Percentiles rank a stretch among this genome's conserved stretches.
phyloP scores from a whole-genome alignment of 208 protist species.

The Porcisia hertigi region DNA sequence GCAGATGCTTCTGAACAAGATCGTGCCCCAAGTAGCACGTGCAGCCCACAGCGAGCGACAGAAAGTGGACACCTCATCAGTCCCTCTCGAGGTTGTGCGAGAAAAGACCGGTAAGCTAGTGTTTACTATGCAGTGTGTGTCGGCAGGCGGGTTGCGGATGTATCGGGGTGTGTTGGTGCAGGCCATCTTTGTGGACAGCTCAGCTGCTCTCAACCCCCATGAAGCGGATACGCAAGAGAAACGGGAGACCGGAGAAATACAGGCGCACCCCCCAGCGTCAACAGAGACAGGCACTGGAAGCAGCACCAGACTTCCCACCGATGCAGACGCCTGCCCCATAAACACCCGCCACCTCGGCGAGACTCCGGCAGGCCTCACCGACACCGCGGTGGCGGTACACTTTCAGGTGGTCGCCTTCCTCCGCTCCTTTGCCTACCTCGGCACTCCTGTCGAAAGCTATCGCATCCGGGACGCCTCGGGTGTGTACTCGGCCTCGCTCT shows the following conservation, averaged over 20 bases:
- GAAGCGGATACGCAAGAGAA: background rate
- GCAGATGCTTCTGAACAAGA: constrained; percentile 77
- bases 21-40: constrained; percentile 49
- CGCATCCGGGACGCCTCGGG: constrained; percentile 75
- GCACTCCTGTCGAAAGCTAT: constrained; percentile 75
- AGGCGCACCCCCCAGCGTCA: background rate
- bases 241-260: background rate
- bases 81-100: constrained; percentile 40
- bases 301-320: background rate
- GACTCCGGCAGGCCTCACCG: constrained; percentile 25
- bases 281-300: background rate
- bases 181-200: constrained; percentile 69
- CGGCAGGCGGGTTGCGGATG: constrained; percentile 59
- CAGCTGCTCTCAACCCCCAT: constrained; percentile 2
- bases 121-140: constrained; percentile 49
- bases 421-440: constrained; percentile 65
- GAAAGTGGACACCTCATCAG: background rate
- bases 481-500: constrained; percentile 65
- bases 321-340: background rate
- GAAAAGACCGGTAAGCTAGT: constrained; percentile 75
- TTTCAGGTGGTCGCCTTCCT: constrained; percentile 68
- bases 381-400: constrained; percentile 25
- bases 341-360: constrained; percentile 32
- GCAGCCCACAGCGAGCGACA: constrained; percentile 5
- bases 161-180: constrained; percentile 67